Percentiles rank a stretch among this genome's conserved stretches.
phyloP scores from a whole-genome alignment of 148 eudicot genomes.

The Rhododendron ferrugineum region DNA sequence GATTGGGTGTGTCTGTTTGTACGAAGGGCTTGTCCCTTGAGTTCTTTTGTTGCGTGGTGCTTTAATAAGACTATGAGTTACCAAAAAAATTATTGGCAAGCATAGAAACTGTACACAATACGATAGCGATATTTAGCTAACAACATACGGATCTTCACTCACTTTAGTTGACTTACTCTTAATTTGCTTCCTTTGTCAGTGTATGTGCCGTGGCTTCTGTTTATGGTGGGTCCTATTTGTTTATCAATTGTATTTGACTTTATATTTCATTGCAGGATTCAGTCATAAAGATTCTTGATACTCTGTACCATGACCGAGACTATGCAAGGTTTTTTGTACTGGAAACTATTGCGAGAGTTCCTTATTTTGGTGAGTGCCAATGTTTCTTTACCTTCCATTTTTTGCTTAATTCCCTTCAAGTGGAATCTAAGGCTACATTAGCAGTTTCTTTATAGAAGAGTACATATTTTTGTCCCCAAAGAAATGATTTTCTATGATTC shows the following conservation, averaged over 20 bases:
- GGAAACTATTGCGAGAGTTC: constrained; percentile 98
- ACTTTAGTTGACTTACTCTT: background rate
- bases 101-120: background rate
- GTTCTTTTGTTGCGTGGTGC: too few species aligned
- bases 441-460: background rate
- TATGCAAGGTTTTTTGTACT: constrained; percentile 92
- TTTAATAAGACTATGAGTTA: too few species aligned
- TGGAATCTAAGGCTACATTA: background rate
- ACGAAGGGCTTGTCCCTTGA: too few species aligned
- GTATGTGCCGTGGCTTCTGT: background rate
- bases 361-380: constrained; percentile 84
- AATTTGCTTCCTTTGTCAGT: background rate
- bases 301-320: constrained; percentile 73
- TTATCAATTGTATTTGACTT: background rate
- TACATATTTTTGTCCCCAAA: background rate
- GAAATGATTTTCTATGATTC: background rate
- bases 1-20: too few species aligned
- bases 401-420: background rate
- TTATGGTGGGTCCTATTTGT: background rate
- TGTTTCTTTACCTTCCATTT: background rate
- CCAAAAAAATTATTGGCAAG: background rate
- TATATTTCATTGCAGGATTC: constrained; percentile 59
- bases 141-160: background rate
- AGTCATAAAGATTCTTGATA: constrained; percentile 90
- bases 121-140: background rate